A percentile compares a stretch with the other conserved stretches of the same genome.
Conservation (phyloP, 2,329 filamentous ascomycete genomes). For the Paramyrothecium sp. region DNA sequence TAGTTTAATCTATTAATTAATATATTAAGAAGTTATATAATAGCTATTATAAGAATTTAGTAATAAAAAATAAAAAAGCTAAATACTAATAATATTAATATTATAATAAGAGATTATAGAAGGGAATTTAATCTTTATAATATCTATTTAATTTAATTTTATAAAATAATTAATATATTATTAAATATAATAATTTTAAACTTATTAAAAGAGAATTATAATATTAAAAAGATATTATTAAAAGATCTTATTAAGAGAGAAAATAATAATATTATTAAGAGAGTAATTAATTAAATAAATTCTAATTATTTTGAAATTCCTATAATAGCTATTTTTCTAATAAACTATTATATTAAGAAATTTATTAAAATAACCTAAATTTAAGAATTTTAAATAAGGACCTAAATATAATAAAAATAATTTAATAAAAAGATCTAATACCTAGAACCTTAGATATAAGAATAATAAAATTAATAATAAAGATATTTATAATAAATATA, state of each 20-base stretch:
- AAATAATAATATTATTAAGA: no score
- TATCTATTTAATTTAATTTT: neutral
- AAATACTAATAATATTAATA: neutral
- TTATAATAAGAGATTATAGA: no score
- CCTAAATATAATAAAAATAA: neutral
- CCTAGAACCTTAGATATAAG: neutral
- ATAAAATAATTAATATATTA: neutral
- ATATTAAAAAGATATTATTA: neutral
- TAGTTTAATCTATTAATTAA: neutral
- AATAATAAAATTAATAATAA: conserved; percentile 1
- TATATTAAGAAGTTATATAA: neutral
- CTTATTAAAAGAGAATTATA: neutral
- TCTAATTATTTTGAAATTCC: no score
- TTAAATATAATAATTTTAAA: neutral
- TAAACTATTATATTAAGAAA: neutral
- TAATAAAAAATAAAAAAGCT: neutral
- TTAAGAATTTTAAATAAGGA: no score
- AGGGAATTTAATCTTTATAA: neutral
- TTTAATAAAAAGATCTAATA: neutral
- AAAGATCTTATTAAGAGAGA: no score
- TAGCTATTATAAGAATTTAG: neutral
- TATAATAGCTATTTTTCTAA: neutral
- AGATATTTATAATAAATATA: neutral
- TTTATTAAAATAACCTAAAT: neutral
- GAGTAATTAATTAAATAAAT: no score